These are phyloP conservation scores for Solanum chilense DNA, from an alignment of 257 asterid species.

Conservation along the genomic window DNA sequence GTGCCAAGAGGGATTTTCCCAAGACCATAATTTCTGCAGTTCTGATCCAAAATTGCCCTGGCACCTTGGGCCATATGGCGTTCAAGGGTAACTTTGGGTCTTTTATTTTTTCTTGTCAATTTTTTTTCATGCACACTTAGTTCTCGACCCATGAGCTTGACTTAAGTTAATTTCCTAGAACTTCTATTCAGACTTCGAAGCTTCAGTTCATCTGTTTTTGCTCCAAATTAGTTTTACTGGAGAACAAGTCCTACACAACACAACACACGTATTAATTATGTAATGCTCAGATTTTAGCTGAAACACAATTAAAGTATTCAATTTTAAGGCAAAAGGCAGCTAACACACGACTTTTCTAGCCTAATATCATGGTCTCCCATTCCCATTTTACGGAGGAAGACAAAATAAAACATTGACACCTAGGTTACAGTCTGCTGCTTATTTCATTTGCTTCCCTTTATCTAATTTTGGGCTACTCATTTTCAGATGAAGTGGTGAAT, in stretches of 20 bases:
- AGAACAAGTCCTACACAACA: neutral
- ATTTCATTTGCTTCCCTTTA: neutral
- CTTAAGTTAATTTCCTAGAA: neutral
- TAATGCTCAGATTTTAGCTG: neutral
- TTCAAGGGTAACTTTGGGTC: neutral
- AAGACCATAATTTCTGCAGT: neutral
- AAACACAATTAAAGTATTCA: neutral
- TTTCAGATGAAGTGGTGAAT: slow-evolving; percentile 79
- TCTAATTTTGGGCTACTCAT: neutral
- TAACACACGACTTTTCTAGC: neutral
- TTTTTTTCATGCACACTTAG: neutral
- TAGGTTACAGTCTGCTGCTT: neutral
- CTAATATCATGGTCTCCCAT: neutral
- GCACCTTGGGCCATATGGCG: neutral
- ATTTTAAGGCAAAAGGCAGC: neutral
- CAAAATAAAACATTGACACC: neutral
- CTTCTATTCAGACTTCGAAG: neutral
- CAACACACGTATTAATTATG: neutral
- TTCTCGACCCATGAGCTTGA: neutral
- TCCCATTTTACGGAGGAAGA: neutral
- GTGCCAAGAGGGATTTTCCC: neutral
- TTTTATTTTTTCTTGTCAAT: neutral
- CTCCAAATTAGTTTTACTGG: neutral
- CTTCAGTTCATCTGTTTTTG: neutral
- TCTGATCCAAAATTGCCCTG: neutral